Percentiles rank a stretch among this genome's conserved stretches.
Evolutionary conservation across 495 filamentous ascomycete genomes (phyloP).

Genomic region (Aspergillus homomorphus): DNA sequence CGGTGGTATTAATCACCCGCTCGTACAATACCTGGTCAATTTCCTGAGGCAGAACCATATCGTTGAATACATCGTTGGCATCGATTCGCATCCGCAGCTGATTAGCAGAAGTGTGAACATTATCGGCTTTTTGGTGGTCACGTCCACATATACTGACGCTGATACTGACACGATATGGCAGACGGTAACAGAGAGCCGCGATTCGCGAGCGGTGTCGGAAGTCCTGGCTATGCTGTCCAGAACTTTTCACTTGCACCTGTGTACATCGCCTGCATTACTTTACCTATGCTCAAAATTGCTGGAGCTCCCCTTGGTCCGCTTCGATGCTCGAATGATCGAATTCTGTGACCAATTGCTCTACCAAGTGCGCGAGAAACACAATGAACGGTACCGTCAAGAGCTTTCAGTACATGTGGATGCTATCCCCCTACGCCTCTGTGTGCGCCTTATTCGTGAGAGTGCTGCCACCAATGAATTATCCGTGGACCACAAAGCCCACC

Average conservation of each 20-base stretch:
- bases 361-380: conserved; percentile 33
- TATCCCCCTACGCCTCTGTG: conserved; percentile 49
- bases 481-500: conserved; percentile 36
- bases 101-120: conserved; percentile 80
- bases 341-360: conserved; percentile 42
- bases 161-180: conserved; percentile 85
- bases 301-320: conserved; percentile 60
- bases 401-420: conserved; percentile 30
- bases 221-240: conserved; percentile 70
- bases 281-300: conserved; percentile 75
- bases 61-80: conserved; percentile 82
- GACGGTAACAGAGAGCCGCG: conserved; percentile 75
- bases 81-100: conserved; percentile 88
- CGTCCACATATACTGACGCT: conserved; percentile 62
- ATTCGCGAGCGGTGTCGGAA: conserved; percentile 78
- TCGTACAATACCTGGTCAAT: conserved; percentile 61
- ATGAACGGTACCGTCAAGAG: conserved; percentile 18
- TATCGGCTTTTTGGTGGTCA: conserved; percentile 84
- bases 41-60: conserved; percentile 64
- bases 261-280: conserved; percentile 48
- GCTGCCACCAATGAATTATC: conserved; percentile 36
- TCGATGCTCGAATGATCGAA: conserved; percentile 53
- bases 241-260: conserved; percentile 57
- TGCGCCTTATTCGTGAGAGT: conserved; percentile 67
- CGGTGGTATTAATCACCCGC: conserved; percentile 39